Evolutionary conservation across 805 yeast species (phyloP).

Genomic region (Spathaspora sp.): DNA sequence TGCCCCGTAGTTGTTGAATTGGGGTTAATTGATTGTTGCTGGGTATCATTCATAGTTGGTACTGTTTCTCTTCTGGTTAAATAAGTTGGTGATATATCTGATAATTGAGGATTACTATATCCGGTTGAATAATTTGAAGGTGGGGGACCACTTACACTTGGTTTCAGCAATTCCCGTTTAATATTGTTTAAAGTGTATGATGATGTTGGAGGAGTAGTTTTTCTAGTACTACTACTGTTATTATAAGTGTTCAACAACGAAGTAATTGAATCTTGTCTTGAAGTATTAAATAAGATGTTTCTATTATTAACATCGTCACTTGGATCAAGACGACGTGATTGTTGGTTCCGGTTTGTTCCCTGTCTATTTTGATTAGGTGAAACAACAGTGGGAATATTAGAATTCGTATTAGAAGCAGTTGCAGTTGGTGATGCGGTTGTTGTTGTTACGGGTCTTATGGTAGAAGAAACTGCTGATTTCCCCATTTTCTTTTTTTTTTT

Average conservation of each 20-base stretch:
- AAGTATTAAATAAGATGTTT: constrained; percentile 21
- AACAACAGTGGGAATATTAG: background rate
- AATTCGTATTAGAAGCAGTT: background rate
- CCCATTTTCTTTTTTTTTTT: constrained; percentile 5
- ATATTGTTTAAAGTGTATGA: background rate
- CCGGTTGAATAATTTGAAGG: background rate
- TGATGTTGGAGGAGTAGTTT: background rate
- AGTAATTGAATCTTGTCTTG: constrained; percentile 11
- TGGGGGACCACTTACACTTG: constrained; percentile 3
- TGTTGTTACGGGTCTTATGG: constrained; percentile 2
- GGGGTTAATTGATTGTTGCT: constrained; percentile 5
- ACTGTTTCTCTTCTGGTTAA: constrained; percentile 1
- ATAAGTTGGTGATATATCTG: constrained; percentile 5
- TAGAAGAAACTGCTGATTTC: constrained; percentile 9
- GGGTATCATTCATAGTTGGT: constrained; percentile 1
- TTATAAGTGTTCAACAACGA: constrained; percentile 5
- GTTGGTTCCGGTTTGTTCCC: background rate
- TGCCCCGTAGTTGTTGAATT: background rate
- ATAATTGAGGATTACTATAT: constrained; percentile 10
- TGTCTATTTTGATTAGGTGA: background rate
- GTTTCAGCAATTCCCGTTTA: background rate
- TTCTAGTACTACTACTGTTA: background rate
- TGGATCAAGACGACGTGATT: background rate
- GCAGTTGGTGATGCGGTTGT: background rate
- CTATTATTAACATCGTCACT: background rate